A percentile compares a stretch with the other conserved stretches of the same genome.
Evolutionary conservation across 2,329 filamentous ascomycete species (phyloP).

Genomic region (Tolypocladium tropicale): DNA sequence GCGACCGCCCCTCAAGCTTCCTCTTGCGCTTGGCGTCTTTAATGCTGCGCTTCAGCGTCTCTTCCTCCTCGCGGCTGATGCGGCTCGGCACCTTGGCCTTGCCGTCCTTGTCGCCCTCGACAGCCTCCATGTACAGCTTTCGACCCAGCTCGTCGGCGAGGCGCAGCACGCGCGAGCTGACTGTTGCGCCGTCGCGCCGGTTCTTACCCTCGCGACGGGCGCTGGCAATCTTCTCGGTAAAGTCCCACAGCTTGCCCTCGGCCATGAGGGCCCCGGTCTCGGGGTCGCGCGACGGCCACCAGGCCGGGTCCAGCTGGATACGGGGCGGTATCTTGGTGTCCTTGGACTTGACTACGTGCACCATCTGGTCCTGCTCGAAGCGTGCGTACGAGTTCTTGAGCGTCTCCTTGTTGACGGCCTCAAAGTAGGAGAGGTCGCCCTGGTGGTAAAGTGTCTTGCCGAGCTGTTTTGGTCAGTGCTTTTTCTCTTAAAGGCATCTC

Average conservation of each 20-base stretch:
- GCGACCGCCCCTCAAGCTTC: conserved; percentile 39
- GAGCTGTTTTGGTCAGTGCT: conserved; percentile 37
- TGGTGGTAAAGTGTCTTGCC: conserved; percentile 97
- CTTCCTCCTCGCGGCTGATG: conserved; percentile 40
- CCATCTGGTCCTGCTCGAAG: conserved; percentile 84
- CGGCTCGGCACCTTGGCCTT: conserved; percentile 28
- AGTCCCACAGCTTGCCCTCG: conserved; percentile 77
- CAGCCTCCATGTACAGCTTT: conserved; percentile 53
- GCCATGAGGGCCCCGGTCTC: conserved; percentile 51
- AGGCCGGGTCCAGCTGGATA: conserved; percentile 62
- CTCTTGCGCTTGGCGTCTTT: conserved; percentile 37
- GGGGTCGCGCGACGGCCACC: conserved; percentile 59
- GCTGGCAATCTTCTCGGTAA: conserved; percentile 77
- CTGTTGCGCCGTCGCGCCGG: conserved; percentile 81
- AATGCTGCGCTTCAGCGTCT: conserved; percentile 29
- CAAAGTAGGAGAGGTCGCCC: conserved; percentile 92
- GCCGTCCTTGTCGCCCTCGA: conserved; percentile 23
- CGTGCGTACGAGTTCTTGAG: conserved; percentile 85
- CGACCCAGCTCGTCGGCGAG: conserved; percentile 66
- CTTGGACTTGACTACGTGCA: conserved; percentile 61
- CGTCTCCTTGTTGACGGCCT: conserved; percentile 96
- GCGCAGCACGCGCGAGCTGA: conserved; percentile 68
- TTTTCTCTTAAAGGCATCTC: not conserved
- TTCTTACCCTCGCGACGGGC: conserved; percentile 91
- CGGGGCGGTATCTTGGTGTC: conserved; percentile 50